Percentiles rank a stretch among this genome's conserved stretches.
Evolutionary conservation across 805 yeast species (phyloP).

Genomic region (Cyberlindnera mississippiensis): DNA sequence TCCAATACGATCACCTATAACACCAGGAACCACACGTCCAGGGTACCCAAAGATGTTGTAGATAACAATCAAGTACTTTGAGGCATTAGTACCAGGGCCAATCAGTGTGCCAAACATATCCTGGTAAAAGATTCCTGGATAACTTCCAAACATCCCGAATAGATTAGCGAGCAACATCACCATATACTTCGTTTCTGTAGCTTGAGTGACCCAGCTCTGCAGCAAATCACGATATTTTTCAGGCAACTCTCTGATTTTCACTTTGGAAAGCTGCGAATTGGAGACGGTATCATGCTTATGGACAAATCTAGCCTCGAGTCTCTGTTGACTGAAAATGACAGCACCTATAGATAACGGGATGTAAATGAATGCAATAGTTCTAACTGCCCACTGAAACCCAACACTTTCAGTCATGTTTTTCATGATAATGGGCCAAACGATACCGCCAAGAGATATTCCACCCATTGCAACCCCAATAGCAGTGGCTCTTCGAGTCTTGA

Average conservation of each 20-base stretch:
- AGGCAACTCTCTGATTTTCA: too few relatives aligned
- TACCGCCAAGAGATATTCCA: constrained; percentile 54
- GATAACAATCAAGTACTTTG: constrained; percentile 11
- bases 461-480: constrained; percentile 44
- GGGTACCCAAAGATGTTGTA: constrained; percentile 17
- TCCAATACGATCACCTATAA: constrained; percentile 14
- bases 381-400: constrained; percentile 18
- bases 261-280: constrained; percentile 5
- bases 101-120: constrained; percentile 14
- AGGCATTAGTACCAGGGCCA: constrained; percentile 4
- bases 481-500: constrained; percentile 53
- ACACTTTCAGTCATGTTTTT: constrained; percentile 8
- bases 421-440: constrained; percentile 27
- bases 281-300: constrained; percentile 6
- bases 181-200: too few relatives aligned
- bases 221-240: too few relatives aligned
- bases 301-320: constrained; percentile 2
- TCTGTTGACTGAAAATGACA: constrained; percentile 9
- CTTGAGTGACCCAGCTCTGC: too few relatives aligned
- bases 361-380: constrained; percentile 14
- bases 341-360: constrained; percentile 12
- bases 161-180: constrained; percentile 8
- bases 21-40: constrained; percentile 17
- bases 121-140: constrained; percentile 17
- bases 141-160: constrained; percentile 17